These are phyloP conservation scores for Herpetomonas samuelpessoai DNA, from an alignment of 208 protist genomes.

Conservation along the genomic window DNA sequence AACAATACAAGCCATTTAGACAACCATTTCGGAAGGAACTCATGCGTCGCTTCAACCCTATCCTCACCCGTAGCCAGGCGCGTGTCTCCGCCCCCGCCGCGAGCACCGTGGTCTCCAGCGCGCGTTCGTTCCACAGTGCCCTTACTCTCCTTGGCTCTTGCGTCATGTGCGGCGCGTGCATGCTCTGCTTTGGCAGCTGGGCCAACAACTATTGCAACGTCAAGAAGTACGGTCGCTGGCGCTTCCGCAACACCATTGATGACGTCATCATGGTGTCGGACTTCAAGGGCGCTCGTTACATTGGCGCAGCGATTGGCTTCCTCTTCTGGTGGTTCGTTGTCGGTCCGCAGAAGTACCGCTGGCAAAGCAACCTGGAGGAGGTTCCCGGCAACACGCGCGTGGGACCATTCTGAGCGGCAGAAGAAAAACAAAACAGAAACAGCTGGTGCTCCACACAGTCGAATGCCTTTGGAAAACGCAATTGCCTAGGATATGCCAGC, in stretches of 20 bases:
- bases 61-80: neutral
- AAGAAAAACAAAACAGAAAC: neutral
- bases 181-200: conserved; percentile 80
- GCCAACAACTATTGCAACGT: conserved; percentile 89
- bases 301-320: conserved; percentile 67
- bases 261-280: conserved; percentile 85
- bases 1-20: no score
- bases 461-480: no score
- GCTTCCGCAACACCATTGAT: conserved; percentile 86
- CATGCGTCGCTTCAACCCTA: neutral
- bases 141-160: conserved; percentile 52
- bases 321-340: conserved; percentile 88
- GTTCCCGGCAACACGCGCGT: conserved; percentile 78
- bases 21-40: no score
- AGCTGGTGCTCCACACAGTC: no score
- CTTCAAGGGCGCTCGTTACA: conserved; percentile 72
- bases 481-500: no score
- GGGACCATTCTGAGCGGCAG: conserved; percentile 56
- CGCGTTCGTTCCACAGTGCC: conserved; percentile 58
- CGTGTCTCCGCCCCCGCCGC: neutral
- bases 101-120: conserved; percentile 3
- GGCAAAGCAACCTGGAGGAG: conserved; percentile 68
- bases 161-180: conserved; percentile 62
- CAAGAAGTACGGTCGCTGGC: conserved; percentile 78
- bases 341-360: conserved; percentile 81